phyloP scores from a whole-genome alignment of 257 asterid genomes.

The Prunella vulgaris region DNA sequence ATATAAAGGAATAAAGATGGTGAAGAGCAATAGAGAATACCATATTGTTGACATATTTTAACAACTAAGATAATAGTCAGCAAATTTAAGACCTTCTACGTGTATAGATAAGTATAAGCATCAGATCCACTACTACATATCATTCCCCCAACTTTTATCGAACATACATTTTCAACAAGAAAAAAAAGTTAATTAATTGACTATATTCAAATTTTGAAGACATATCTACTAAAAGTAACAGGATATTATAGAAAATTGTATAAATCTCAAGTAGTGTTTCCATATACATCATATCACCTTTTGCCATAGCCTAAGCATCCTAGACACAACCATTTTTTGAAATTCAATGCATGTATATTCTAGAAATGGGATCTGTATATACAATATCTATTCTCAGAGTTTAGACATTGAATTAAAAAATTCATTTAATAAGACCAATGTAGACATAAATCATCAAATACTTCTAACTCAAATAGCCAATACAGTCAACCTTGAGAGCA shows the following conservation, averaged over 20 bases:
- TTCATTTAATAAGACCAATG: neutral
- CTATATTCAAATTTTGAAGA: constrained; percentile 1
- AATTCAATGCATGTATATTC: neutral
- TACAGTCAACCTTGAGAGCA: neutral
- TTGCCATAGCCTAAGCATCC: neutral
- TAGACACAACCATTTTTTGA: constrained; percentile 1
- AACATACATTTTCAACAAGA: neutral
- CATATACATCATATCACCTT: neutral
- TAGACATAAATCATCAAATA: neutral
- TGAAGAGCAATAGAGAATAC: too few relatives aligned
- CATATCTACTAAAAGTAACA: constrained; percentile 1
- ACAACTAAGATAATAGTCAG: constrained; percentile 23
- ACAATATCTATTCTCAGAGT: neutral
- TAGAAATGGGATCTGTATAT: neutral
- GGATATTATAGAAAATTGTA: neutral
- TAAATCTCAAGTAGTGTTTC: neutral
- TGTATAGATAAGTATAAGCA: neutral
- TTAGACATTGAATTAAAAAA: neutral
- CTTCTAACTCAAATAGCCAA: constrained; percentile 7
- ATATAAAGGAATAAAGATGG: too few relatives aligned
- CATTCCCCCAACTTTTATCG: neutral
- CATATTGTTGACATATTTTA: constrained; percentile 14
- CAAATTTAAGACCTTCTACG: neutral
- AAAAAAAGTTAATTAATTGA: neutral
- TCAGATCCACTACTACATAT: neutral